phyloP scores from a whole-genome alignment of 352 stramenopile species.

The Phytophthora multivora region DNA sequence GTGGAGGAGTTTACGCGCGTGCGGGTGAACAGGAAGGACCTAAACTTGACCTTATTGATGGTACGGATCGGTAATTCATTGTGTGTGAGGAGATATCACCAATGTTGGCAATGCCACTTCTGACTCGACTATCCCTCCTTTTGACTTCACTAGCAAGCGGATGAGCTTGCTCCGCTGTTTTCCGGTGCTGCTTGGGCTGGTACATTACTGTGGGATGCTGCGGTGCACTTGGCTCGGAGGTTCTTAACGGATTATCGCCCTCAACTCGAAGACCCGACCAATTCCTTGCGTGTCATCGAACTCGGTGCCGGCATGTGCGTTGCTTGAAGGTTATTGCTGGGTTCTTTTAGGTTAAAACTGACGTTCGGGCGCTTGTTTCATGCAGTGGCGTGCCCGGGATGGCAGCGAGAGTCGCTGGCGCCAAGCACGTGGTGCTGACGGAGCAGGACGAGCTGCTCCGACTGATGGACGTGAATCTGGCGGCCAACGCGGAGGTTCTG shows the following conservation, averaged over 20 bases:
- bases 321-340: not conserved
- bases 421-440: constrained; percentile 87
- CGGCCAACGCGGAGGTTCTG: constrained; percentile 49
- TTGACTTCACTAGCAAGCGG: constrained; percentile 56
- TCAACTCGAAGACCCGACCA: constrained; percentile 35
- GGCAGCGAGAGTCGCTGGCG: constrained; percentile 84
- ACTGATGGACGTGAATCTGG: constrained; percentile 82
- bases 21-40: constrained; percentile 53
- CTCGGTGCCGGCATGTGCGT: constrained; percentile 83
- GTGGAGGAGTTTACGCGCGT: constrained; percentile 67
- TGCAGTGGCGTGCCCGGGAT: constrained; percentile 91
- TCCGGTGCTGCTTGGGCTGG: constrained; percentile 93
- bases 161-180: constrained; percentile 93
- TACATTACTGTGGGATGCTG: constrained; percentile 91
- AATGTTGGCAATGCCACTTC: constrained; percentile 12
- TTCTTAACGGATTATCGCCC: constrained; percentile 56
- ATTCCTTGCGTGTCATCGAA: constrained; percentile 68
- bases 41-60: constrained; percentile 68
- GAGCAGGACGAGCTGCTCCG: constrained; percentile 91
- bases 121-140: constrained; percentile 9
- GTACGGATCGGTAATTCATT: constrained; percentile 25
- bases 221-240: constrained; percentile 63
- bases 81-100: not conserved
- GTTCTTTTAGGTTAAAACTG: not conserved
- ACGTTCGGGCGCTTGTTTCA: not conserved